Conservation (phyloP, 306 rosid genomes). For the Ormosia semicastrata region DNA sequence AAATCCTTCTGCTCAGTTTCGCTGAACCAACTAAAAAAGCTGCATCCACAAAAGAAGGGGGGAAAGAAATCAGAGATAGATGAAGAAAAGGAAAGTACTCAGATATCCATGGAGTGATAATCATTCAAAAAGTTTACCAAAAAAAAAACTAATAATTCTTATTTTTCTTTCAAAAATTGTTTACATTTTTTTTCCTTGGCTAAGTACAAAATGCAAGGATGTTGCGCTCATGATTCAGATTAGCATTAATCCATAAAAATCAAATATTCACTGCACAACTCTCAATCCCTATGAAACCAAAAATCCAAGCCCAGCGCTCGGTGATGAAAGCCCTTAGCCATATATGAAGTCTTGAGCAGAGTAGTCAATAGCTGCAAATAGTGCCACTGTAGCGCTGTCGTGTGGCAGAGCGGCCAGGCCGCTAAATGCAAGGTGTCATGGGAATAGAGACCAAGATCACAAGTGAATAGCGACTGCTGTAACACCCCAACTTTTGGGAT, state of each 20-base stretch:
- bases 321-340: no score
- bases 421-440: no score
- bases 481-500: no score
- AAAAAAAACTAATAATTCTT: background rate
- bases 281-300: background rate
- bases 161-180: no score
- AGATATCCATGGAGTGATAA: background rate
- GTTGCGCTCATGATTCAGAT: no score
- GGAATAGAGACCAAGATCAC: no score
- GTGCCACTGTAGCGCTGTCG: no score
- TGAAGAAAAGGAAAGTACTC: background rate
- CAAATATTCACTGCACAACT: background rate
- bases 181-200: background rate
- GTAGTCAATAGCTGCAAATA: no score
- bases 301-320: background rate
- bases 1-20: conserved; percentile 54
- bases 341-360: no score
- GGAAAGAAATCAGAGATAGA: background rate
- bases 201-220: background rate
- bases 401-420: no score
- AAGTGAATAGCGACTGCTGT: no score
- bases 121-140: background rate
- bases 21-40: conserved; percentile 74
- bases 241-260: no score
- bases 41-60: conserved; percentile 26